These are phyloP conservation scores for Arctostaphylos glauca DNA, from an alignment of 148 eudicot species.

Conservation along the genomic window DNA sequence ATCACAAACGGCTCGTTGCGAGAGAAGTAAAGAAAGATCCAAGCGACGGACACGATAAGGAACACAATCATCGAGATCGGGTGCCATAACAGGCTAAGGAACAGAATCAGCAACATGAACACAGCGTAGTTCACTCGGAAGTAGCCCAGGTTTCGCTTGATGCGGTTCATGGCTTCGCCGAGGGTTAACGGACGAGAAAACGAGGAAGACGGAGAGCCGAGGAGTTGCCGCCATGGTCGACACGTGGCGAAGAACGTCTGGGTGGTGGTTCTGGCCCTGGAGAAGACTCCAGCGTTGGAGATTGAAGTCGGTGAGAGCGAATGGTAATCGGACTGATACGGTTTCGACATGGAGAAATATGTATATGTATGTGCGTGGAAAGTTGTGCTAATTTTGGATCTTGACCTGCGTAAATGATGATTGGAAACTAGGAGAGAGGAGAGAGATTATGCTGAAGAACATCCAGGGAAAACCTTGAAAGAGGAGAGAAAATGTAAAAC, in stretches of 20 bases:
- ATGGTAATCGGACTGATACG: background rate
- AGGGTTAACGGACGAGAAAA: constrained; percentile 37
- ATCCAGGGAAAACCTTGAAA: too few relatives aligned
- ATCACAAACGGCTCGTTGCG: constrained; percentile 29
- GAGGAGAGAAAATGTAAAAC: background rate
- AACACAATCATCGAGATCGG: constrained; percentile 52
- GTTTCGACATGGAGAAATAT: background rate
- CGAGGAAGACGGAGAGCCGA: constrained; percentile 30
- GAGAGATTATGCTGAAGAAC: background rate
- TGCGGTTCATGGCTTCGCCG: constrained; percentile 25
- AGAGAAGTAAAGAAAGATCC: constrained; percentile 46
- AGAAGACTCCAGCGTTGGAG: constrained; percentile 22
- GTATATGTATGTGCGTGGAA: too few relatives aligned
- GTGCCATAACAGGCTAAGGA: constrained; percentile 42
- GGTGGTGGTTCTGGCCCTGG: constrained; percentile 25
- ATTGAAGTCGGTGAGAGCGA: background rate
- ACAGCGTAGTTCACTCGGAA: constrained; percentile 53
- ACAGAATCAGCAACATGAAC: constrained; percentile 28
- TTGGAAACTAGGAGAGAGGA: background rate
- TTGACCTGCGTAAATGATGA: background rate
- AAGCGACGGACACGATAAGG: constrained; percentile 28
- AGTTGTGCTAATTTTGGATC: background rate
- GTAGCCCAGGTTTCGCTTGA: constrained; percentile 45
- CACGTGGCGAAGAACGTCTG: constrained; percentile 29
- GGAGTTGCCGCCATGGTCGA: constrained; percentile 50